These are phyloP conservation scores for Tribonema minus DNA, from an alignment of 108 stramenopile genomes.

Conservation along the genomic window DNA sequence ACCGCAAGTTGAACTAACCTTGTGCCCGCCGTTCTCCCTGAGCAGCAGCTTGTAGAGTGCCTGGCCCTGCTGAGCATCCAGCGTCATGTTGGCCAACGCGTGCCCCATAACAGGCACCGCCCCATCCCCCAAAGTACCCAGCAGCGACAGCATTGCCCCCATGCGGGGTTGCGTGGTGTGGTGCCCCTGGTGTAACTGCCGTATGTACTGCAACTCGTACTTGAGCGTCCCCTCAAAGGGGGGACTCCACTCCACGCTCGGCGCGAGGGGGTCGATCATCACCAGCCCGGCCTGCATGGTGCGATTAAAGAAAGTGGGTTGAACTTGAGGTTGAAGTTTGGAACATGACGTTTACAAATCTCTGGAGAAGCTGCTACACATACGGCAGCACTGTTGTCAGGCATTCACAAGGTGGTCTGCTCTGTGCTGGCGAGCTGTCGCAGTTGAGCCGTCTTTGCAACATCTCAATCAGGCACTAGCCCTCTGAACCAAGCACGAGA, in stretches of 20 bases:
- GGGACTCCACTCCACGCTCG: too few species aligned
- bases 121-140: conserved; percentile 2
- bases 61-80: conserved; percentile 3
- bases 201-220: neutral
- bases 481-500: too few species aligned
- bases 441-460: too few species aligned
- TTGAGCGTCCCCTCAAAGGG: too few species aligned
- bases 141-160: conserved; percentile 7
- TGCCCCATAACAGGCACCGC: conserved; percentile 1
- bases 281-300: neutral
- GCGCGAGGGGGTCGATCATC: neutral
- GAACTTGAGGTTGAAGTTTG: too few species aligned
- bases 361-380: too few species aligned
- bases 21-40: neutral
- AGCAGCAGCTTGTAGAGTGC: neutral
- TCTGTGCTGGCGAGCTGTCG: too few species aligned
- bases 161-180: neutral
- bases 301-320: neutral
- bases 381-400: too few species aligned
- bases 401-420: too few species aligned
- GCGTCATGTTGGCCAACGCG: conserved; percentile 1
- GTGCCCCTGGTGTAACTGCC: neutral
- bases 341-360: too few species aligned
- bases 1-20: neutral
- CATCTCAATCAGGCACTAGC: too few species aligned